A percentile compares a stretch with the other conserved stretches of the same genome.
Conservation (phyloP, 2,329 filamentous ascomycete genomes). For the Phyllosticta paracitricarpa region DNA sequence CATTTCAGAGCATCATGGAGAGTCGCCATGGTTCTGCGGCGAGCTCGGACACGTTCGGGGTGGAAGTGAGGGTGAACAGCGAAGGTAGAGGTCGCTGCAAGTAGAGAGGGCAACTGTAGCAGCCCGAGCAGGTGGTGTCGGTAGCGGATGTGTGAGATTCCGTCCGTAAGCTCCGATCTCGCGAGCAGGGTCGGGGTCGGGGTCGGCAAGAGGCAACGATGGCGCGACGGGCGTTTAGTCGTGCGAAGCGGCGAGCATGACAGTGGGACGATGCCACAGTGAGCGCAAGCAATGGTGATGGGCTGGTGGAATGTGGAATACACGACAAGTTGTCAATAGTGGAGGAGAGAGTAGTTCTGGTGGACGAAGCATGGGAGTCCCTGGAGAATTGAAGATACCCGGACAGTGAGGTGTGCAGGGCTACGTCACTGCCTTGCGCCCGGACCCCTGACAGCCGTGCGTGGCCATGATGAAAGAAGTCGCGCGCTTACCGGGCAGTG, state of each 20-base stretch:
- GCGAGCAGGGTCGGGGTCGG: not conserved
- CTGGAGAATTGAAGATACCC: not conserved
- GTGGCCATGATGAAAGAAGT: not conserved
- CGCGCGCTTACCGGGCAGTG: not conserved
- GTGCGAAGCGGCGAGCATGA: not conserved
- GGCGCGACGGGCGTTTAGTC: not conserved
- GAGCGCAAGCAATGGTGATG: not conserved
- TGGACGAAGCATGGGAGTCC: not conserved
- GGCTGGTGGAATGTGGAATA: not conserved
- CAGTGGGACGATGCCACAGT: not conserved
- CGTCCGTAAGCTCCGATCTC: conserved; percentile 7
- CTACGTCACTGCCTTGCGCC: not conserved
- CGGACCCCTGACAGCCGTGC: not conserved
- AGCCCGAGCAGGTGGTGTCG: not conserved
- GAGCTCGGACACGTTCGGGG: not conserved
- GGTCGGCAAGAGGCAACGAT: not conserved
- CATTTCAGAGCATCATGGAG: conserved; percentile 37
- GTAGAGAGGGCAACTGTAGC: not conserved
- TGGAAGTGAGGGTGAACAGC: not conserved
- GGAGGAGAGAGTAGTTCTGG: not conserved
- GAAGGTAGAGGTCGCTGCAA: not conserved
- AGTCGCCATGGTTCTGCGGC: conserved; percentile 2
- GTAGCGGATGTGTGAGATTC: conserved; percentile 1
- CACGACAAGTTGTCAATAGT: not conserved
- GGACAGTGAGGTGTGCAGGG: not conserved